A percentile compares a stretch with the other conserved stretches of the same genome.
Evolutionary conservation across 345 rosid genomes (phyloP).

Genomic region (Euclidium syriacum): DNA sequence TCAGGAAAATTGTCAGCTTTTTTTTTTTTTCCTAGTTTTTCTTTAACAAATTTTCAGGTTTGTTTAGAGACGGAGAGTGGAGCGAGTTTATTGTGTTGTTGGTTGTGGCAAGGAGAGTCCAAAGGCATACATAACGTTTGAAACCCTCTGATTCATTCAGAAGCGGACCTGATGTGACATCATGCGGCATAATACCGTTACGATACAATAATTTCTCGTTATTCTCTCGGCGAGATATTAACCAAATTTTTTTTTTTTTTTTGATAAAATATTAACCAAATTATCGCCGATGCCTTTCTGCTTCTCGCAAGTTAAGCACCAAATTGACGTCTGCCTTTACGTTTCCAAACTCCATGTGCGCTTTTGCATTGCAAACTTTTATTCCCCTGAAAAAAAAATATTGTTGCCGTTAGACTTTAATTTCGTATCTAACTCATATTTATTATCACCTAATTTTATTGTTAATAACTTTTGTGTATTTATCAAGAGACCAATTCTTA

Average conservation of each 20-base stretch:
- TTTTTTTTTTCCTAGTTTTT: background rate
- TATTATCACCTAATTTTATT: constrained; percentile 8
- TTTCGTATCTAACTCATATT: constrained; percentile 14
- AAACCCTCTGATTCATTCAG: constrained; percentile 11
- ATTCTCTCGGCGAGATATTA: background rate
- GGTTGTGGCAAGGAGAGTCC: constrained; percentile 17
- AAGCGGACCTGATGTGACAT: constrained; percentile 12
- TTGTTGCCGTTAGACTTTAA: constrained; percentile 33
- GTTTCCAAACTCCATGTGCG: constrained; percentile 38
- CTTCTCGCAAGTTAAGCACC: constrained; percentile 35
- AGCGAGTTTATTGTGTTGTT: constrained; percentile 22
- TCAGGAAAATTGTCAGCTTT: constrained; percentile 35
- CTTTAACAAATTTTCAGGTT: constrained; percentile 18
- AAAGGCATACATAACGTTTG: constrained; percentile 24
- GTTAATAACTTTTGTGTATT: background rate
- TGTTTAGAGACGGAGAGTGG: constrained; percentile 17
- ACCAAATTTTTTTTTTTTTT: no score
- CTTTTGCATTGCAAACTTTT: constrained; percentile 4
- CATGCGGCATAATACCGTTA: constrained; percentile 21
- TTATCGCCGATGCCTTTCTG: constrained; percentile 30
- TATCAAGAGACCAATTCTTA: no score
- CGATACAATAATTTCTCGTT: background rate
- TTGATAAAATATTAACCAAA: background rate
- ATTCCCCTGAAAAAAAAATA: background rate
- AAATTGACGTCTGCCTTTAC: constrained; percentile 31